Percentiles rank a stretch among this genome's conserved stretches.
Evolutionary conservation across 768 basidiomycete species (phyloP).

Genomic region (Ramaria rubella): DNA sequence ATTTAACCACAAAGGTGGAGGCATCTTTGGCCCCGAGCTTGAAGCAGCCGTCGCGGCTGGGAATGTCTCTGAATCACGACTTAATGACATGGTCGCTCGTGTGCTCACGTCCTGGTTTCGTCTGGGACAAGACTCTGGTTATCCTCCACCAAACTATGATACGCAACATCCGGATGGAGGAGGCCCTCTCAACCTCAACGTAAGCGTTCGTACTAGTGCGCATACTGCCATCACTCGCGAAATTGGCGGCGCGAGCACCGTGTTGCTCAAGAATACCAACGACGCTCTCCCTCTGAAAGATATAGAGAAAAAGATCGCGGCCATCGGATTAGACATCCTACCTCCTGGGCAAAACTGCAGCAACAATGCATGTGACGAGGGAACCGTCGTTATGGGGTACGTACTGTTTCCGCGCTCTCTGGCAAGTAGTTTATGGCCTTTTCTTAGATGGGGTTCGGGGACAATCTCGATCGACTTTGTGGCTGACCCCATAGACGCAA

Average conservation of each 20-base stretch:
- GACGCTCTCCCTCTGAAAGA: conserved; percentile 22
- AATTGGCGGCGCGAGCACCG: conserved; percentile 31
- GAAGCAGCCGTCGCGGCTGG: conserved; percentile 54
- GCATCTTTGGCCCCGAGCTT: conserved; percentile 50
- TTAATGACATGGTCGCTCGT: conserved; percentile 69
- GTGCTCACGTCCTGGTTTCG: conserved; percentile 65
- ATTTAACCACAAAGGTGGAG: background rate
- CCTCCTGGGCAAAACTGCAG: conserved; percentile 11
- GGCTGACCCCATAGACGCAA: conserved; percentile 16
- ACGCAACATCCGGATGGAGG: conserved; percentile 3
- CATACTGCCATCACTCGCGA: conserved; percentile 26
- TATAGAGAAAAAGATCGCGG: conserved; percentile 6
- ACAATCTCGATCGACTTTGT: conserved; percentile 17
- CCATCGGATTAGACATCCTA: conserved; percentile 11
- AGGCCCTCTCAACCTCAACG: conserved; percentile 11
- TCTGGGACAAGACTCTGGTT: conserved; percentile 58
- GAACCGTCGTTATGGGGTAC: conserved; percentile 14
- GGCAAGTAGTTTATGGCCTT: background rate
- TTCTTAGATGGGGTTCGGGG: conserved; percentile 19
- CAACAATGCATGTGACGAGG: conserved; percentile 15
- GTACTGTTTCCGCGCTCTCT: background rate
- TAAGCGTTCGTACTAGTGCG: conserved; percentile 25
- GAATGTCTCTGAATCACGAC: conserved; percentile 47
- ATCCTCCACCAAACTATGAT: conserved; percentile 18
- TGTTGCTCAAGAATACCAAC: conserved; percentile 31